Percentiles rank a stretch among this genome's conserved stretches.
phyloP scores from a whole-genome alignment of 441 rosid genomes.

The Populus tomentosa region DNA sequence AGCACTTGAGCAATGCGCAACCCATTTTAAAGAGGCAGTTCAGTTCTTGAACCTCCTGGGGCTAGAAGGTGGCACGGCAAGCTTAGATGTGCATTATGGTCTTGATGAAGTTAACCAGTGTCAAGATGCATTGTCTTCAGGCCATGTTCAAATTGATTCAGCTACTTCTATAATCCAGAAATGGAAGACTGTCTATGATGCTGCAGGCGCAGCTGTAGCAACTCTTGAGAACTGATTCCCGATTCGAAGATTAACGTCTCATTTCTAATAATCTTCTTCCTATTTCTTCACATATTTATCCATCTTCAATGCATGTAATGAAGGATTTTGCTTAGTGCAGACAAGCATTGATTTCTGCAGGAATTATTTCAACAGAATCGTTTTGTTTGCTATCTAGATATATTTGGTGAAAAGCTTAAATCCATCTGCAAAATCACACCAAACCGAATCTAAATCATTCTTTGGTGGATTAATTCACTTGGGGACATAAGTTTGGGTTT shows the following conservation, averaged over 20 bases:
- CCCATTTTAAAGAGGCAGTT: conserved; percentile 3
- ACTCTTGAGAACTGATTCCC: neutral
- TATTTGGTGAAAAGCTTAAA: neutral
- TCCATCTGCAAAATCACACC: neutral
- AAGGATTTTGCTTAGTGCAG: neutral
- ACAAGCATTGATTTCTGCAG: too few relatives aligned
- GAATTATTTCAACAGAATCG: neutral
- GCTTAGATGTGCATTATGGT: conserved; percentile 24
- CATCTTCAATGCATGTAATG: too few relatives aligned
- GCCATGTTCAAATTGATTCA: neutral
- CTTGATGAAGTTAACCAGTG: conserved; percentile 8
- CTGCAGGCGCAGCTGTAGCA: conserved; percentile 4
- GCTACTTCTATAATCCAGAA: neutral
- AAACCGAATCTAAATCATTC: neutral
- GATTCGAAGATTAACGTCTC: neutral
- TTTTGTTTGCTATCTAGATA: neutral
- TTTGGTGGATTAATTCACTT: too few relatives aligned
- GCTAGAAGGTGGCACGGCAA: neutral
- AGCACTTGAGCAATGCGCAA: conserved; percentile 1
- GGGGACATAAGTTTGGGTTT: too few relatives aligned
- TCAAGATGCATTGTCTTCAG: conserved; percentile 10
- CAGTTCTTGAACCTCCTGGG: conserved; percentile 8
- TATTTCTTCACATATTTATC: neutral
- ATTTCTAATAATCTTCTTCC: neutral
- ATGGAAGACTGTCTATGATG: conserved; percentile 9